These are phyloP conservation scores for Chlamydomonas sp. DNA, from an alignment of 139 green algal genomes.

Conservation along the genomic window DNA sequence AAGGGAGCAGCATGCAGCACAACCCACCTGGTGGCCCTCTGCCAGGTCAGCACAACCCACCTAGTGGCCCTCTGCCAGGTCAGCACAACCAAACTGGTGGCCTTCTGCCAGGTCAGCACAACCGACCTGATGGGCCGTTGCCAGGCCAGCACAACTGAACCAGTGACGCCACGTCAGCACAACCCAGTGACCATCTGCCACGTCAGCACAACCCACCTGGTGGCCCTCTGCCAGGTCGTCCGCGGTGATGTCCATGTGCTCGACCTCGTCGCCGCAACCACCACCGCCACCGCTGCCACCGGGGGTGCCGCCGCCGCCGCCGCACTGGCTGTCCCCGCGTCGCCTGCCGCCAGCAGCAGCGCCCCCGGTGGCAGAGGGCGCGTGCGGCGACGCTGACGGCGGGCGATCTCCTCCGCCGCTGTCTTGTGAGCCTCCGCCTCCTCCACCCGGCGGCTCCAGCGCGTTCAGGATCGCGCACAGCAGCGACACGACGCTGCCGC, in stretches of 20 bases:
- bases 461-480: conserved; percentile 41
- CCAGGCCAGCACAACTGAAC: no score
- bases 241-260: conserved; percentile 20
- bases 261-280: neutral
- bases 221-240: conserved; percentile 31
- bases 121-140: no score
- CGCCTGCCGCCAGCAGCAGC: neutral
- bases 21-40: conserved; percentile 35
- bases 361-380: neutral
- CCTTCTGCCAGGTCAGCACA: no score
- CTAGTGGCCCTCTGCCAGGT: neutral
- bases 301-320: no score
- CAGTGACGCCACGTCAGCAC: no score
- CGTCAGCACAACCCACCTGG: conserved; percentile 44
- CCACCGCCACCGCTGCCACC: no score
- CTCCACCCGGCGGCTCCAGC: neutral
- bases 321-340: no score
- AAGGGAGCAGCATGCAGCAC: no score
- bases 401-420: neutral
- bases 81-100: neutral
- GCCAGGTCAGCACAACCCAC: conserved; percentile 33
- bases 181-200: no score
- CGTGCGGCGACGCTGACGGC: neutral
- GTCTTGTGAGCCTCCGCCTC: neutral
- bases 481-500: conserved; percentile 28